Conservation (phyloP, 108 stramenopile genomes). For the Pelagomonas calceolata region DNA sequence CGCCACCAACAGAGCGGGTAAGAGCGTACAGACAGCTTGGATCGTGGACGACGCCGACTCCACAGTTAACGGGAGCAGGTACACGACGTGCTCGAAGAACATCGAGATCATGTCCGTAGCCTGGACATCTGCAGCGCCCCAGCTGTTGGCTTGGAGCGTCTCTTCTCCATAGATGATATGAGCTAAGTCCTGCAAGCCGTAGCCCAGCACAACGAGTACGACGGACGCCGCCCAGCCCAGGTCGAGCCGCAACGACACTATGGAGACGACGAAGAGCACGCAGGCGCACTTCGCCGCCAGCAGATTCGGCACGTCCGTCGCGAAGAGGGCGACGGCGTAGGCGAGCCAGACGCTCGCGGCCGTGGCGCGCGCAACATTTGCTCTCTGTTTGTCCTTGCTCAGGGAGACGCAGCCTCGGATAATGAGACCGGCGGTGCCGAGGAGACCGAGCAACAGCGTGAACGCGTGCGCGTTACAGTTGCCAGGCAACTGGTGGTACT, state of each 20-base stretch:
- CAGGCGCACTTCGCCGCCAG: not conserved
- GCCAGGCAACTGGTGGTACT: constrained; percentile 3
- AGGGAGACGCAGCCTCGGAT: not conserved
- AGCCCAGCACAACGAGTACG: constrained; percentile 2
- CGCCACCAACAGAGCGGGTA: constrained; percentile 4
- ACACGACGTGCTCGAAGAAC: constrained; percentile 27
- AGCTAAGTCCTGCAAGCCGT: constrained; percentile 16
- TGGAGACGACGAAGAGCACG: not conserved
- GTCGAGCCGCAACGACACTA: not conserved
- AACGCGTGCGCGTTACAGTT: constrained; percentile 10
- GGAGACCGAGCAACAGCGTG: constrained; percentile 12
- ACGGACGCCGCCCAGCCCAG: too few relatives aligned
- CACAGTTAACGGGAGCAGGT: constrained; percentile 18
- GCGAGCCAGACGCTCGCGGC: not conserved
- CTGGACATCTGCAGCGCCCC: not conserved
- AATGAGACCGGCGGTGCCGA: constrained; percentile 12
- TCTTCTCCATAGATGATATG: constrained; percentile 16
- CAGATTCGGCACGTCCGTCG: not conserved
- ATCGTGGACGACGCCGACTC: not conserved
- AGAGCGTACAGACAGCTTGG: not conserved
- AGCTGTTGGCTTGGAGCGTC: constrained; percentile 16
- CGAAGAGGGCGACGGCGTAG: not conserved
- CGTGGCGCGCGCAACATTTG: not conserved
- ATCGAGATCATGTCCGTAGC: not conserved
- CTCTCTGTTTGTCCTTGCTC: too few relatives aligned